phyloP scores from a whole-genome alignment of 1,284 basidiomycete genomes.

The Ceratobasidium sp. region DNA sequence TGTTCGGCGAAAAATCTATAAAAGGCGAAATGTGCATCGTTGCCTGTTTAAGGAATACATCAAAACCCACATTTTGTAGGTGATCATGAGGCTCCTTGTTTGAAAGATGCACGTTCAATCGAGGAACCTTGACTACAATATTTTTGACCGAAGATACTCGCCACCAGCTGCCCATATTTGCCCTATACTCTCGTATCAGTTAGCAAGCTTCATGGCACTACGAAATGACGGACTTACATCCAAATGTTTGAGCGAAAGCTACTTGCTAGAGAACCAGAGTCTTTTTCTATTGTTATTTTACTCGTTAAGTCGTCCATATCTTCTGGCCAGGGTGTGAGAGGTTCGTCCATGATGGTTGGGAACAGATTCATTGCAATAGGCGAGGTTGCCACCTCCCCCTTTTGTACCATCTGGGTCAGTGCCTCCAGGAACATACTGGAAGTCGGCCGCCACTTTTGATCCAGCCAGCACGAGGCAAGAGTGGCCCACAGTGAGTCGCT shows the following conservation, averaged over 20 bases:
- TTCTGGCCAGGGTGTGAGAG: slow-evolving; percentile 1
- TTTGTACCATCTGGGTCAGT: slow-evolving; percentile 14
- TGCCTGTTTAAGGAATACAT: too few species aligned
- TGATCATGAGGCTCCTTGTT: slow-evolving; percentile 13
- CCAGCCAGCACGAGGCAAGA: slow-evolving; percentile 23
- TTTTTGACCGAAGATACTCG: not conserved
- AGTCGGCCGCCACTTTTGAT: slow-evolving; percentile 16
- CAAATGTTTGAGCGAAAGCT: slow-evolving; percentile 16
- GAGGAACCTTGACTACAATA: slow-evolving; percentile 16
- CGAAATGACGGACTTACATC: slow-evolving; percentile 13
- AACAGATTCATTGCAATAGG: slow-evolving; percentile 20
- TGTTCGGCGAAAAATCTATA: slow-evolving; percentile 4
- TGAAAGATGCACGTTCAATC: not conserved
- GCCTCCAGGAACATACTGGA: not conserved
- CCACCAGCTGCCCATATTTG: not conserved
- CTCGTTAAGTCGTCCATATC: not conserved
- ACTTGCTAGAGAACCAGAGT: not conserved
- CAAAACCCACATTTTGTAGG: slow-evolving; percentile 21
- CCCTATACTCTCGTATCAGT: not conserved
- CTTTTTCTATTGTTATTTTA: not conserved
- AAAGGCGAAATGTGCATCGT: too few species aligned
- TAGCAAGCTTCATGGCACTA: not conserved
- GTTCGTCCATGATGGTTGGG: not conserved
- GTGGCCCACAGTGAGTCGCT: slow-evolving; percentile 26
- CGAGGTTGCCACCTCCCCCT: slow-evolving; percentile 10